phyloP scores from a whole-genome alignment of 345 rosid genomes.

The Brassica carinata region DNA sequence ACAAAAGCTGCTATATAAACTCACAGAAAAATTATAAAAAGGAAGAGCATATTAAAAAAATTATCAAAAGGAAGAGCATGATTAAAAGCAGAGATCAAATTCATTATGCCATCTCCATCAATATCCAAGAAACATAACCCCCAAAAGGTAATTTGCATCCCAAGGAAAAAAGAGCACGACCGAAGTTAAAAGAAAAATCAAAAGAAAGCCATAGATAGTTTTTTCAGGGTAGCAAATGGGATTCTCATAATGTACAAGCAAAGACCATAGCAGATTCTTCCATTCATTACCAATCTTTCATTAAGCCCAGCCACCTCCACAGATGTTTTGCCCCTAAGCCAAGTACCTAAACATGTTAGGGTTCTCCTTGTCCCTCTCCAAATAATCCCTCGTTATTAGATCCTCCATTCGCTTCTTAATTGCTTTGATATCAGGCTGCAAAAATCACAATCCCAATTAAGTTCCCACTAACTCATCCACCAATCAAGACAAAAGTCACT shows the following conservation, averaged over 20 bases:
- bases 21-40: too few species aligned
- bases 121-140: slow-evolving; percentile 26
- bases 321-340: slow-evolving; percentile 47
- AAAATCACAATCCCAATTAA: not conserved
- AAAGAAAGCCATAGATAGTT: slow-evolving; percentile 12
- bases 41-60: too few species aligned
- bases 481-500: not conserved
- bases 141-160: slow-evolving; percentile 29
- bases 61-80: not conserved
- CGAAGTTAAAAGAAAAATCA: not conserved
- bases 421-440: slow-evolving; percentile 95
- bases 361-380: slow-evolving; percentile 91
- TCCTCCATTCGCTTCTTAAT: slow-evolving; percentile 97
- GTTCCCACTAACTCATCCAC: not conserved
- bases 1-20: not conserved
- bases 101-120: slow-evolving; percentile 27
- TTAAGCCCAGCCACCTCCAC: slow-evolving; percentile 13
- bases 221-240: slow-evolving; percentile 9
- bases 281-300: not conserved
- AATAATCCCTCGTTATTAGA: slow-evolving; percentile 78
- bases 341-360: slow-evolving; percentile 71
- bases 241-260: slow-evolving; percentile 36
- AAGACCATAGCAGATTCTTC: slow-evolving; percentile 2
- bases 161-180: slow-evolving; percentile 11
- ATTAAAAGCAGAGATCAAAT: slow-evolving; percentile 23